A percentile compares a stretch with the other conserved stretches of the same genome.
phyloP scores from a whole-genome alignment of 441 rosid genomes.

The Syzygium malaccense region DNA sequence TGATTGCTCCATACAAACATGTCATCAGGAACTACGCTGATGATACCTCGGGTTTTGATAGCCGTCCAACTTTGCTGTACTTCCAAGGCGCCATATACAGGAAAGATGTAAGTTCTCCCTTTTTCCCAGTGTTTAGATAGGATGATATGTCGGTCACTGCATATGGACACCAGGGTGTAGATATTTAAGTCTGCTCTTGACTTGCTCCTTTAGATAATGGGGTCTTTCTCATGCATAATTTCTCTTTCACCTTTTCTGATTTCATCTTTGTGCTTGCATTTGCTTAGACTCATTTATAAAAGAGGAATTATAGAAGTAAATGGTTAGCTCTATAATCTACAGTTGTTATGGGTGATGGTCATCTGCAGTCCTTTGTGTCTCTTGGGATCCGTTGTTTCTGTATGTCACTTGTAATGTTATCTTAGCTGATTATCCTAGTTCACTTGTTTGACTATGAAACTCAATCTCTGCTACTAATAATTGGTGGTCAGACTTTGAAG shows the following conservation, averaged over 20 bases:
- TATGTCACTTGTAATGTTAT: not conserved
- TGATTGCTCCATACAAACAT: slow-evolving; percentile 89
- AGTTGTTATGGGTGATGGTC: not conserved
- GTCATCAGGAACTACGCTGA: slow-evolving; percentile 45
- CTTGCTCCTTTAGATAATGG: not conserved
- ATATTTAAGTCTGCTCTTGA: not conserved
- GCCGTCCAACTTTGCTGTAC: slow-evolving; percentile 64
- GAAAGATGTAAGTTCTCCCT: slow-evolving; percentile 70
- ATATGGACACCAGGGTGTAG: not conserved
- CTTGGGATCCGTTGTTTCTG: not conserved
- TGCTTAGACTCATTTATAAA: not conserved
- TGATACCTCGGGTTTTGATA: slow-evolving; percentile 57
- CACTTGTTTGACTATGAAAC: not conserved
- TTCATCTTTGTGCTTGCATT: not conserved
- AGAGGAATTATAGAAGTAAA: not conserved
- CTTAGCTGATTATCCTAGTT: not conserved
- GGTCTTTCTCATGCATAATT: not conserved
- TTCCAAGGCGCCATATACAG: slow-evolving; percentile 96
- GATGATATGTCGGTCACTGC: not conserved
- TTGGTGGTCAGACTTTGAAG: not conserved
- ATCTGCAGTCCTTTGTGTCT: not conserved
- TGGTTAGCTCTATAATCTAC: not conserved
- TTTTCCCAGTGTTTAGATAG: not conserved
- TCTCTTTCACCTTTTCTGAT: not conserved
- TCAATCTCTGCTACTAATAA: not conserved